Evolutionary conservation across 495 filamentous ascomycete species (phyloP).

Genomic region (Alectoria sarmentosa): DNA sequence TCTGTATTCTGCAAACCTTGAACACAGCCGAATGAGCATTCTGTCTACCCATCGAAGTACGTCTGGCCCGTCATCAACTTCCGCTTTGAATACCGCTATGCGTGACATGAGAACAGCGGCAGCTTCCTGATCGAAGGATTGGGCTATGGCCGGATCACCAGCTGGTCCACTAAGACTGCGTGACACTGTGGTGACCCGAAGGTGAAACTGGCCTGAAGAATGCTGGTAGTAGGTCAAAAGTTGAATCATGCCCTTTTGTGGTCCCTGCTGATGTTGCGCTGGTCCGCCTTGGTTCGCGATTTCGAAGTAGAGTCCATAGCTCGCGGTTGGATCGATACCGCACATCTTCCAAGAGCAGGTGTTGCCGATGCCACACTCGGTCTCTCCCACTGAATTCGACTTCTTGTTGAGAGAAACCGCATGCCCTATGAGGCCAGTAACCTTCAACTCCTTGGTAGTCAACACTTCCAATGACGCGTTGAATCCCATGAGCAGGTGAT

Average conservation of each 20-base stretch:
- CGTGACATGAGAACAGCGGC: conserved; percentile 97
- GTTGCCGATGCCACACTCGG: conserved; percentile 96
- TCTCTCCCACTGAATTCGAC: conserved; percentile 92
- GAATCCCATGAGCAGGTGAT: conserved; percentile 96
- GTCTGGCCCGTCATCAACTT: conserved; percentile 98
- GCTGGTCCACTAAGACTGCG: conserved; percentile 89
- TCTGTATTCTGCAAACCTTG: conserved; percentile 94
- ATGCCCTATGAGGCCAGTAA: conserved; percentile 96
- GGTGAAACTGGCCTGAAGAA: conserved; percentile 90
- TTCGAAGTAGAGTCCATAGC: conserved; percentile 96
- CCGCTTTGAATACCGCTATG: conserved; percentile 98
- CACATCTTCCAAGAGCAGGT: conserved; percentile 99
- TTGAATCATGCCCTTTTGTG: conserved; percentile 94
- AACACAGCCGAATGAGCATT: conserved; percentile 96
- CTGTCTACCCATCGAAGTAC: conserved; percentile 97
- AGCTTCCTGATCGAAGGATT: conserved; percentile 98
- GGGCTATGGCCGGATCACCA: conserved; percentile 93
- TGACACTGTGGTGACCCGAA: conserved; percentile 89
- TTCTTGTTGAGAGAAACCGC: conserved; percentile 97
- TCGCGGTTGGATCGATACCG: conserved; percentile 86
- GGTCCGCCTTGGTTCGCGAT: conserved; percentile 92
- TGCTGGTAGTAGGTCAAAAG: conserved; percentile 99
- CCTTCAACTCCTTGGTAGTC: conserved; percentile 97
- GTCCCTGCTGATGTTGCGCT: conserved; percentile 73
- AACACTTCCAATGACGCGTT: conserved; percentile 95